Evolutionary conservation across 192 early-diverging fungal species (phyloP), one percentile per base, ranked within the genome.

Genomic region (Podila verticillata): DNA sequence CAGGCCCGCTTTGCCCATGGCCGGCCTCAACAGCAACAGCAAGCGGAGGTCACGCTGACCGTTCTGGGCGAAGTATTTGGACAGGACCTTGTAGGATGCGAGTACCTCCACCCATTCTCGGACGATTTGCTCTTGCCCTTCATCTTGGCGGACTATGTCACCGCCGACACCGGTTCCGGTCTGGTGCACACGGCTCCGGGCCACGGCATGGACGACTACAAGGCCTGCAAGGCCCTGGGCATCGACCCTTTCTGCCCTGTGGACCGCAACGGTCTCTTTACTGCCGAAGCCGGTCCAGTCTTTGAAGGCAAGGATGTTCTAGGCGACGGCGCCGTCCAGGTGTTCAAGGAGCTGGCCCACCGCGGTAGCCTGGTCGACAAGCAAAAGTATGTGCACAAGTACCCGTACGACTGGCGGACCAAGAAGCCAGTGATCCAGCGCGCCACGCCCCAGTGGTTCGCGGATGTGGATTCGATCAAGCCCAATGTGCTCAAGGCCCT

Each of bases 371-470:
- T 94, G 48, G 66, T 93, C 36, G 67, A 78, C 49, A 73, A 87
- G 65, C 70, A 85, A 22, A 77, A 71, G 30, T 88, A 90, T 69
- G 83, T 73, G 5, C 93, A 95, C 81, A 93, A 91, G 70, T 95
- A 93, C 65, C 93, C 92, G 4, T 95, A 93, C 61, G 93, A 95
- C 85, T 95, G 93, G 93, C 88, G 93, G 12, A 93, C 92, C 65
- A 95, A 95, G 72, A 82, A 90, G 64, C 93, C 93, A 6, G 88
- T 95, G 34, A 93, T 95, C 66, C 83, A 87, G 32, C 68, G 93
- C n/a, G 92, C 93, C 10, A 93, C 93, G 15, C 86, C 91, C 32
- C 93, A 95, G 73, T 95, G 93, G 93, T 95, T 95, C 84, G 92
- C 92, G 17, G 88, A 93, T 57, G 81, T 95, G 0, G 84, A 83